These are phyloP conservation scores for Sideroxylon spinosum DNA, from an alignment of 179 eudicot species.

Conservation along the genomic window DNA sequence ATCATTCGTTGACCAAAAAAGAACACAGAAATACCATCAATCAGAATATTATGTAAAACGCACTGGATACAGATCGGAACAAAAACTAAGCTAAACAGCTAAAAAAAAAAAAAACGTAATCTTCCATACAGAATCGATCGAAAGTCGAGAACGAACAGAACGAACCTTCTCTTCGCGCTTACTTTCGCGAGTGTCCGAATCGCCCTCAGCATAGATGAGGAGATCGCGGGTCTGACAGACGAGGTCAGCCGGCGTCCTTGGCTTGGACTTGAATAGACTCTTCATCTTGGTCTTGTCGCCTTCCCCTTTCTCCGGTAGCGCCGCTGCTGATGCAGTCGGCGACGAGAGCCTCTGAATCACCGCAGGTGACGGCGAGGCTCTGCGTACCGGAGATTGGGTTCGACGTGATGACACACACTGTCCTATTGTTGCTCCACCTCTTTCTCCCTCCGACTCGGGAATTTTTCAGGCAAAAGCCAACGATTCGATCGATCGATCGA, in stretches of 20 bases:
- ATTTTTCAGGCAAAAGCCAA: no score
- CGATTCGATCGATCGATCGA: neutral
- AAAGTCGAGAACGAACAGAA: neutral
- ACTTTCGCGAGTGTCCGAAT: constrained; percentile 40
- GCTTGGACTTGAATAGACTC: constrained; percentile 79
- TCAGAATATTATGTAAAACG: neutral
- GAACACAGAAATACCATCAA: neutral
- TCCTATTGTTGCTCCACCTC: constrained; percentile 20
- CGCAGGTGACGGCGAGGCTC: constrained; percentile 8
- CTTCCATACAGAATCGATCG: neutral
- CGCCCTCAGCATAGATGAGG: constrained; percentile 42
- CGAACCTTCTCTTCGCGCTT: constrained; percentile 88
- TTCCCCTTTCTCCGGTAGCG: constrained; percentile 16
- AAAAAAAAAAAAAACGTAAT: neutral
- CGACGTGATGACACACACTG: constrained; percentile 16
- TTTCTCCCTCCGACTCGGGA: constrained; percentile 2
- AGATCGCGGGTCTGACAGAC: constrained; percentile 79
- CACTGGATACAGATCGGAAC: neutral
- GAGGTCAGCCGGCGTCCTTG: constrained; percentile 73
- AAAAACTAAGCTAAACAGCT: neutral
- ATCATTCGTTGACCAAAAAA: neutral
- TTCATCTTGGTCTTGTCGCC: constrained; percentile 47
- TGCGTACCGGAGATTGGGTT: constrained; percentile 8
- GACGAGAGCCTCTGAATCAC: constrained; percentile 23
- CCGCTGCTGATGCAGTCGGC: constrained; percentile 14